A percentile compares a stretch with the other conserved stretches of the same genome.
Evolutionary conservation across 805 yeast genomes (phyloP).

Genomic region (Metschnikowia picachoensis): DNA sequence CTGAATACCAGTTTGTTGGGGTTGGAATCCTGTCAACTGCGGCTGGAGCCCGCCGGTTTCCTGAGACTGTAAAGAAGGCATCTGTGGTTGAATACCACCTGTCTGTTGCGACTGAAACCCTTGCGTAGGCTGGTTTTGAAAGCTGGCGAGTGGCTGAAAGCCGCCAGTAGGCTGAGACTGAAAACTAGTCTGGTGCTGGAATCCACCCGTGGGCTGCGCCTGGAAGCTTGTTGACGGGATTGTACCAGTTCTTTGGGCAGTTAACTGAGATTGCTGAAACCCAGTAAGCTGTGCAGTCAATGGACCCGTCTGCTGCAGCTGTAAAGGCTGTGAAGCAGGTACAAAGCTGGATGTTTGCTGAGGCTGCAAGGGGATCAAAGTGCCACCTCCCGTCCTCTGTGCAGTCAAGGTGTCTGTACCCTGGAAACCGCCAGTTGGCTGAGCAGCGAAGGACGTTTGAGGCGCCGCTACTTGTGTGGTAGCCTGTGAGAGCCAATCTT

Average conservation of each 20-base stretch:
- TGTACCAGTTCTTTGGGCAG: slow-evolving; percentile 18
- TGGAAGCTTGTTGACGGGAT: slow-evolving; percentile 15
- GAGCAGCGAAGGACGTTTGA: slow-evolving; percentile 35
- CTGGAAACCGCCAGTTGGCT: slow-evolving; percentile 27
- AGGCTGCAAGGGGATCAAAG: slow-evolving; percentile 48
- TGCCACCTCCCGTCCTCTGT: slow-evolving; percentile 46
- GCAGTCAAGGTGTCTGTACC: slow-evolving; percentile 9
- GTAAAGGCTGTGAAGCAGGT: slow-evolving; percentile 26
- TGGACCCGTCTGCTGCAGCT: slow-evolving; percentile 38
- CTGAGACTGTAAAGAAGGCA: slow-evolving; percentile 11
- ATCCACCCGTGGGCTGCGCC: slow-evolving; percentile 20
- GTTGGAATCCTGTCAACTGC: slow-evolving; percentile 32
- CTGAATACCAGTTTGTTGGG: slow-evolving; percentile 30
- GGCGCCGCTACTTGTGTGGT: slow-evolving; percentile 15
- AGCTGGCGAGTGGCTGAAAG: slow-evolving; percentile 11
- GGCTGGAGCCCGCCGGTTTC: slow-evolving; percentile 9
- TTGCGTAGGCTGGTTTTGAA: slow-evolving; percentile 12
- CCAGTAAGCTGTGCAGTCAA: slow-evolving; percentile 23
- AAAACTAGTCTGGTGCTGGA: slow-evolving; percentile 20
- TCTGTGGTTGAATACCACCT: slow-evolving; percentile 17
- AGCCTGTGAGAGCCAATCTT: slow-evolving; percentile 20
- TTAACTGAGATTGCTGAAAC: slow-evolving; percentile 7
- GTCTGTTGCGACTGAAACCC: slow-evolving; percentile 19
- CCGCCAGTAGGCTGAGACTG: slow-evolving; percentile 22
- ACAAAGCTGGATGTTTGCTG: slow-evolving; percentile 70